Conservation (phyloP, 2,329 filamentous ascomycete species). For the Colletotrichum gloeosporioides region DNA sequence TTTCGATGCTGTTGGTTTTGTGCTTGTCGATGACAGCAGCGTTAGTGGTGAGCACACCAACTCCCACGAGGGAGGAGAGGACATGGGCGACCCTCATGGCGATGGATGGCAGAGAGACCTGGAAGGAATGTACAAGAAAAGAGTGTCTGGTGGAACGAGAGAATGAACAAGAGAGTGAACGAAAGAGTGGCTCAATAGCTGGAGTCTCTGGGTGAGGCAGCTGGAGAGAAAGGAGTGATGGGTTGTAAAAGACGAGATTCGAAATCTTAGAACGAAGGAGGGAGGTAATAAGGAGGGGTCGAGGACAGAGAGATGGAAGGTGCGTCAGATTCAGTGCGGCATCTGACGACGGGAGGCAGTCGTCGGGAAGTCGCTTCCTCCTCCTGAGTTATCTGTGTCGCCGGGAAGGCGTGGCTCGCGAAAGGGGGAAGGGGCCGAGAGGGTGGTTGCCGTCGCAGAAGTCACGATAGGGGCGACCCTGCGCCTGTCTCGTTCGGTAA, state of each 20-base stretch:
- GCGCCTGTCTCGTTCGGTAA: neutral
- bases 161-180: neutral
- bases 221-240: neutral
- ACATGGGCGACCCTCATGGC: conserved; percentile 14
- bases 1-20: conserved; percentile 24
- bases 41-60: neutral
- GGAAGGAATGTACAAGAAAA: neutral
- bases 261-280: neutral
- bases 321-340: neutral
- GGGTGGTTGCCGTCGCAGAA: neutral
- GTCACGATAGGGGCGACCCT: neutral
- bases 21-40: conserved; percentile 5
- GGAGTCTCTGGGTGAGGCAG: neutral
- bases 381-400: neutral
- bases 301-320: neutral
- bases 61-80: conserved; percentile 2
- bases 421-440: neutral
- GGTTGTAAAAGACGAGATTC: neutral
- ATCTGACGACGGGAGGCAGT: neutral
- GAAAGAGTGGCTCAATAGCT: neutral
- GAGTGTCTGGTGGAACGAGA: neutral
- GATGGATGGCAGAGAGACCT: neutral
- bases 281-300: neutral
- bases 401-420: neutral
- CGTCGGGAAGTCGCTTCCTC: neutral